phyloP scores from a whole-genome alignment of 1,284 basidiomycete species.

The Irpex sp. region DNA sequence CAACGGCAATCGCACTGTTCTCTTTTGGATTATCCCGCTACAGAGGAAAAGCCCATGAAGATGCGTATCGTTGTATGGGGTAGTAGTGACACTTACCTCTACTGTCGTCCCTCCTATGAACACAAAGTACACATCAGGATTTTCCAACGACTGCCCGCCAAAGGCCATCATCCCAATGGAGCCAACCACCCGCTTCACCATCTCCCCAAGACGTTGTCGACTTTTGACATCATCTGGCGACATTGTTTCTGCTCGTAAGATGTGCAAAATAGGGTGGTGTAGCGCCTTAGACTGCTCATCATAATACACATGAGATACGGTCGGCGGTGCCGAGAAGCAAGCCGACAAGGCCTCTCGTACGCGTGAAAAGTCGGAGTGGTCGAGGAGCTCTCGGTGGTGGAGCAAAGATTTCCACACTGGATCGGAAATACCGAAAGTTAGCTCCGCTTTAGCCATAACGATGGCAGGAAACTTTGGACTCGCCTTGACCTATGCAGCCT shows the following conservation, averaged over 20 bases:
- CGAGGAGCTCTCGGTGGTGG: background rate
- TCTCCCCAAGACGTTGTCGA: background rate
- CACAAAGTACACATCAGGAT: background rate
- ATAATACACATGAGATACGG: background rate
- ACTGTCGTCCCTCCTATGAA: conserved; percentile 1
- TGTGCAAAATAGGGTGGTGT: background rate
- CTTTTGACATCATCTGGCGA: background rate
- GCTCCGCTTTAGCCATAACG: background rate
- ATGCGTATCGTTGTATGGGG: background rate
- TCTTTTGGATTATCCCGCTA: background rate
- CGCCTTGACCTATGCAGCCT: conserved; percentile 1
- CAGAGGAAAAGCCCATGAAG: background rate
- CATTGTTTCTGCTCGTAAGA: background rate
- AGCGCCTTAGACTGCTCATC: background rate
- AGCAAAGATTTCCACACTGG: conserved; percentile 2
- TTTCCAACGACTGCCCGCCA: background rate
- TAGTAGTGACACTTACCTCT: background rate
- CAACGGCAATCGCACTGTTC: background rate
- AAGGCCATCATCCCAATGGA: background rate
- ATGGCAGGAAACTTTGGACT: too few species aligned
- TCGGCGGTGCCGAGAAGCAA: background rate
- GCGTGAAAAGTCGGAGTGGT: background rate
- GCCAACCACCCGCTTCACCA: background rate
- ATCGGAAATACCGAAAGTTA: background rate
- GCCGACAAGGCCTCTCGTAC: background rate